These are phyloP conservation scores for Candida piceae DNA, from an alignment of 805 yeast species.

Conservation along the genomic window DNA sequence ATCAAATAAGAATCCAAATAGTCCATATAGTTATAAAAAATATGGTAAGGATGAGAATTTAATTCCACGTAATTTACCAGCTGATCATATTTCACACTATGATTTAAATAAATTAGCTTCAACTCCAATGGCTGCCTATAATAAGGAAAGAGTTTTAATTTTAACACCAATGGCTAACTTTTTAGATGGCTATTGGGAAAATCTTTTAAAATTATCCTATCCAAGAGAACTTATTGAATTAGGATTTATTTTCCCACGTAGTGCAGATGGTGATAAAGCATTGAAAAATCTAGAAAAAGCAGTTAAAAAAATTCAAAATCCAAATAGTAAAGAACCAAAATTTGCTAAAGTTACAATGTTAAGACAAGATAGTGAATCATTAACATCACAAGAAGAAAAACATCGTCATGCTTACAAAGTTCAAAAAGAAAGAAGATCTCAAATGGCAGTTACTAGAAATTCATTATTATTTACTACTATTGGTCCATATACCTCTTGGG, in stretches of 20 bases:
- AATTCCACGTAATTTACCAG: conserved; percentile 57
- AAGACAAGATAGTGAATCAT: conserved; percentile 83
- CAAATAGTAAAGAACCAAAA: conserved; percentile 46
- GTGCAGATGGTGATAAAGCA: conserved; percentile 75
- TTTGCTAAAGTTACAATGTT: conserved; percentile 82
- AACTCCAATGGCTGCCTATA: conserved; percentile 63
- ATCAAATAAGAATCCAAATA: conserved; percentile 18
- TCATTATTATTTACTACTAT: conserved; percentile 84
- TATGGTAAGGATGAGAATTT: conserved; percentile 41
- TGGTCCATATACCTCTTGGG: conserved; percentile 90
- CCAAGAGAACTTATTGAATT: conserved; percentile 82
- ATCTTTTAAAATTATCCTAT: conserved; percentile 66
- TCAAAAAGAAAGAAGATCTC: conserved; percentile 83
- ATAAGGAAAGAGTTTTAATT: conserved; percentile 78
- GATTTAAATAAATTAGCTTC: conserved; percentile 77
- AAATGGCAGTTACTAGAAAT: conserved; percentile 94
- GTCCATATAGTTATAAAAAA: conserved; percentile 39
- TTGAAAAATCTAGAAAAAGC: conserved; percentile 68
- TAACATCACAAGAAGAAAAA: conserved; percentile 71
- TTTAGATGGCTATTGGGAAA: conserved; percentile 83
- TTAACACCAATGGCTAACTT: conserved; percentile 89
- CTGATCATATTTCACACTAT: conserved; percentile 74
- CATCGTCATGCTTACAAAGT: conserved; percentile 84
- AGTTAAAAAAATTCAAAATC: conserved; percentile 64
- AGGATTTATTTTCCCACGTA: conserved; percentile 89